phyloP scores from a whole-genome alignment of 2,329 filamentous ascomycete genomes.

The Cordyceps tenuipes region DNA sequence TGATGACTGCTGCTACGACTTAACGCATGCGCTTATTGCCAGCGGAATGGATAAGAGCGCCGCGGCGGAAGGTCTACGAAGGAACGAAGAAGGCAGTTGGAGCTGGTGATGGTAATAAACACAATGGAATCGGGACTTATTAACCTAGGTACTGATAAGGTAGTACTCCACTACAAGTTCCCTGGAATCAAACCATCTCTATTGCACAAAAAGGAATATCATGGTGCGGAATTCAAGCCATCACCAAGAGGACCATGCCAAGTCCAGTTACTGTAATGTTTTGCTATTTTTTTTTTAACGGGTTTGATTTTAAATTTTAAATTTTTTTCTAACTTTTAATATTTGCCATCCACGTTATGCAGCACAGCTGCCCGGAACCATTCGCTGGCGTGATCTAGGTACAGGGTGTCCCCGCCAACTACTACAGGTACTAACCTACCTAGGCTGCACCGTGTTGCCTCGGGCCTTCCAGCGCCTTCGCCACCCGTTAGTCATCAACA shows the following conservation, averaged over 20 bases:
- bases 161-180: not conserved
- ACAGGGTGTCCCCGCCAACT: not conserved
- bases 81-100: not conserved
- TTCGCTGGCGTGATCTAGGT: not conserved
- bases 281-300: no score
- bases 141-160: no score
- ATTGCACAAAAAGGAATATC: not conserved
- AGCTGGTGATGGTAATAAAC: not conserved
- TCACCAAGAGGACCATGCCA: not conserved
- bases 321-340: no score
- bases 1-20: not conserved
- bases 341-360: no score
- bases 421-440: no score
- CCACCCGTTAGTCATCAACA: slow-evolving; percentile 4
- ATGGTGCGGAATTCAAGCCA: not conserved
- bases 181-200: not conserved
- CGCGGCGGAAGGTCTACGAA: not conserved
- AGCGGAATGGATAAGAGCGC: not conserved
- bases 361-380: not conserved
- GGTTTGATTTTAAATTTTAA: no score
- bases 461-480: slow-evolving; percentile 4
- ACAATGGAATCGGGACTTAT: not conserved
- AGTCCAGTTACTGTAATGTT: not conserved
- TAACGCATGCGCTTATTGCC: not conserved
- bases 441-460: not conserved